These are phyloP conservation scores for Talaromyces proteolyticus DNA, from an alignment of 495 filamentous ascomycete species.

Conservation along the genomic window DNA sequence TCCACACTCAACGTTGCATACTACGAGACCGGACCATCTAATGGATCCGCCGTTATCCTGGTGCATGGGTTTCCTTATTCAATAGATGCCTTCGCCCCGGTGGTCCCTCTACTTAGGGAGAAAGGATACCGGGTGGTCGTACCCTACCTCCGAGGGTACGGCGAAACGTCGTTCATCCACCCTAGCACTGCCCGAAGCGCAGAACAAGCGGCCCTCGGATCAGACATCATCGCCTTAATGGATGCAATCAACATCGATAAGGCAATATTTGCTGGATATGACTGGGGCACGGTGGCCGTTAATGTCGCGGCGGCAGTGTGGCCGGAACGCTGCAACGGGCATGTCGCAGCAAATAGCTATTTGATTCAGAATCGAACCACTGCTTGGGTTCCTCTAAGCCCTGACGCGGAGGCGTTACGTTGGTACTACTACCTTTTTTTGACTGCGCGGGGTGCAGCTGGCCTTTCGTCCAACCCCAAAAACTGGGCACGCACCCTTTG, in stretches of 20 bases:
- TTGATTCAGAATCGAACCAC: slow-evolving; percentile 11
- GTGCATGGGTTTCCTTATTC: slow-evolving; percentile 19
- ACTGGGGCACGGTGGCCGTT: slow-evolving; percentile 10
- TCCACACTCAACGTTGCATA: slow-evolving; percentile 2
- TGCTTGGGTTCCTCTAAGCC: slow-evolving; percentile 7
- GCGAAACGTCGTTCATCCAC: slow-evolving; percentile 14
- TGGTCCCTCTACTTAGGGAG: slow-evolving; percentile 11
- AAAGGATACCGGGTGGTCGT: slow-evolving; percentile 19
- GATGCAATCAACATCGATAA: slow-evolving; percentile 8
- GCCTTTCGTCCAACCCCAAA: slow-evolving; percentile 4
- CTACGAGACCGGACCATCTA: slow-evolving; percentile 1
- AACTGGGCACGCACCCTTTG: slow-evolving; percentile 1
- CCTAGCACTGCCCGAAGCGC: slow-evolving; percentile 11
- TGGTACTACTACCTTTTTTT: slow-evolving; percentile 8
- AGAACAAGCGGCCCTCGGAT: slow-evolving; percentile 16
- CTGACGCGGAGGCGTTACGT: slow-evolving; percentile 5
- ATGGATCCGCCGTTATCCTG: slow-evolving; percentile 10
- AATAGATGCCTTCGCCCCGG: slow-evolving; percentile 15
- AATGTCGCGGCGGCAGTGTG: slow-evolving; percentile 8
- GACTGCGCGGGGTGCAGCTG: slow-evolving; percentile 6
- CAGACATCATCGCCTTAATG: slow-evolving; percentile 14
- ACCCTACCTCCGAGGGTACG: slow-evolving; percentile 18
- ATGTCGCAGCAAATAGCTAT: slow-evolving; percentile 12
- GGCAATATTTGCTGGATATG: slow-evolving; percentile 10
- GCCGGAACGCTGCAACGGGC: slow-evolving; percentile 10